Conservation (phyloP, 805 yeast genomes). For the Cyberlindnera amylophila region DNA sequence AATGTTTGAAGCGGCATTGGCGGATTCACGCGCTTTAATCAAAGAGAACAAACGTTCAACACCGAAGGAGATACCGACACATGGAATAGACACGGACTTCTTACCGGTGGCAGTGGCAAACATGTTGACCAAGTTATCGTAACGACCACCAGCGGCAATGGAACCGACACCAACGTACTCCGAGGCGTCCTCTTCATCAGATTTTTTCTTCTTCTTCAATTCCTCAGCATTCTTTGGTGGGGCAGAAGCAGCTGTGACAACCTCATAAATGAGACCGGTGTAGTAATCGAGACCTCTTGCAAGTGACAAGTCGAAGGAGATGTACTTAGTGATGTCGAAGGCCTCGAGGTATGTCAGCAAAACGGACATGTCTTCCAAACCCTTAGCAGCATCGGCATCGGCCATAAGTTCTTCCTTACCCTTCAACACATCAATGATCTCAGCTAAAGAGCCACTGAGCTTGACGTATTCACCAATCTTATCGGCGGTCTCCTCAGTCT, state of each 20-base stretch:
- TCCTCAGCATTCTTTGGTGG: constrained; percentile 81
- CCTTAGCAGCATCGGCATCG: constrained; percentile 73
- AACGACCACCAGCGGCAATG: constrained; percentile 98
- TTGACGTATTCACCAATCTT: constrained; percentile 88
- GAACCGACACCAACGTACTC: constrained; percentile 98
- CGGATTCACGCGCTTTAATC: constrained; percentile 69
- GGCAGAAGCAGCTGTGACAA: constrained; percentile 93
- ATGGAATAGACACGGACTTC: constrained; percentile 78
- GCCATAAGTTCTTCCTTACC: constrained; percentile 53
- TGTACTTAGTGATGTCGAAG: constrained; percentile 60
- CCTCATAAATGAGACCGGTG: constrained; percentile 95
- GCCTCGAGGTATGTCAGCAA: constrained; percentile 80
- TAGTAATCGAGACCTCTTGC: constrained; percentile 98
- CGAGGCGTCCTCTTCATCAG: constrained; percentile 84
- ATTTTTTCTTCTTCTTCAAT: constrained; percentile 41
- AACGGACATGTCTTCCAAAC: constrained; percentile 74
- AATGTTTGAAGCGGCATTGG: constrained; percentile 48
- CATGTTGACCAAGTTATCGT: constrained; percentile 96
- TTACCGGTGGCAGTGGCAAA: constrained; percentile 80
- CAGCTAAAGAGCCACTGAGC: constrained; percentile 70
- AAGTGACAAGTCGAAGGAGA: constrained; percentile 87
- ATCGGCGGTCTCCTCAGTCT: constrained; percentile 89
- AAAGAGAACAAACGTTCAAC: constrained; percentile 92
- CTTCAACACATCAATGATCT: constrained; percentile 52
- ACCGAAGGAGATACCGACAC: constrained; percentile 97